Conservation (phyloP, 768 basidiomycete genomes). For the Boletus vermiculosoides region DNA sequence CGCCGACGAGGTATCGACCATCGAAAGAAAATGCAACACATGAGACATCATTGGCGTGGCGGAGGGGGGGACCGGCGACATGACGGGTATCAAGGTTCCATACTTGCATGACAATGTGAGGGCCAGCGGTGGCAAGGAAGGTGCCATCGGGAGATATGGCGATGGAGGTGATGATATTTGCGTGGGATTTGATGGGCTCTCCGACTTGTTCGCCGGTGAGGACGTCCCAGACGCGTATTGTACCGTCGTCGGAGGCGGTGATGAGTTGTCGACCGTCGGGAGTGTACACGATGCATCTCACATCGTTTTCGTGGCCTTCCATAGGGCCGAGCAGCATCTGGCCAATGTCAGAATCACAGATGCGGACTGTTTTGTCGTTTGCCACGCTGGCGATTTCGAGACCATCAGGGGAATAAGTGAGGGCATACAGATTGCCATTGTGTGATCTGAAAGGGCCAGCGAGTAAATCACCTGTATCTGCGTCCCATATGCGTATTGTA, state of each 20-base stretch:
- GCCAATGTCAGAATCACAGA: conserved; percentile 38
- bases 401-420: conserved; percentile 39
- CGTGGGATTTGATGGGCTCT: conserved; percentile 30
- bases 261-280: conserved; percentile 28
- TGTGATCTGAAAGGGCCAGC: conserved; percentile 31
- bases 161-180: conserved; percentile 31
- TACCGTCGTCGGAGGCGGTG: conserved; percentile 32
- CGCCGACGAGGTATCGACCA: conserved; percentile 27
- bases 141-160: conserved; percentile 32
- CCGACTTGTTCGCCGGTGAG: conserved; percentile 30
- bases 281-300: conserved; percentile 32
- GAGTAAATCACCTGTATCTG: conserved; percentile 24
- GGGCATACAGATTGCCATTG: conserved; percentile 32
- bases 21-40: conserved; percentile 34
- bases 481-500: conserved; percentile 34
- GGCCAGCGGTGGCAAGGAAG: conserved; percentile 34
- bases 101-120: conserved; percentile 29
- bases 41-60: conserved; percentile 30
- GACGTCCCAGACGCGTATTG: conserved; percentile 33
- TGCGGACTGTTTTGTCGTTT: conserved; percentile 31
- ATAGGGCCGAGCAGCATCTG: conserved; percentile 30
- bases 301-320: conserved; percentile 30
- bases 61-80: conserved; percentile 19
- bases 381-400: conserved; percentile 33
- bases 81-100: conserved; percentile 30